phyloP scores from a whole-genome alignment of 352 stramenopile genomes.

The Pythium rishiriense region DNA sequence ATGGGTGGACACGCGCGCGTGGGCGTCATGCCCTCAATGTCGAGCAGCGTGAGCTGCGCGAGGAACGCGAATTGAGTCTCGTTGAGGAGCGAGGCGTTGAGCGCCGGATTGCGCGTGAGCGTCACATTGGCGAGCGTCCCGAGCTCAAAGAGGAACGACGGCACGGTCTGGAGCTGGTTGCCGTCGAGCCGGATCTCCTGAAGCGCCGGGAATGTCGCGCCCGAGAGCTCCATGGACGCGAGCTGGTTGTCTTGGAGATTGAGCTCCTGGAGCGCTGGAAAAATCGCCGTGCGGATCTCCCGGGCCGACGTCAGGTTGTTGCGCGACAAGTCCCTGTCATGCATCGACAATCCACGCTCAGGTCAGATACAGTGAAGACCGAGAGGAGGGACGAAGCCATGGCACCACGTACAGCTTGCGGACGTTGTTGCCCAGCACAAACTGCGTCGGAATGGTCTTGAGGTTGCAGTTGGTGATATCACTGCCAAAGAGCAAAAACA shows the following conservation, averaged over 20 bases:
- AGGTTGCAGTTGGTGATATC: conserved; percentile 73
- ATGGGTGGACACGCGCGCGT: conserved; percentile 52
- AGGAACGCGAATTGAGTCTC: conserved; percentile 54
- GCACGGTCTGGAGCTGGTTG: conserved; percentile 50
- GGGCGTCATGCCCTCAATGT: conserved; percentile 50
- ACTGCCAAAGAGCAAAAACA: conserved; percentile 34
- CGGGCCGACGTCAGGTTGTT: conserved; percentile 19
- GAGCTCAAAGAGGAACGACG: conserved; percentile 57
- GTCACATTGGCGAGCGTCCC: conserved; percentile 48
- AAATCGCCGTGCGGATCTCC: conserved; percentile 11
- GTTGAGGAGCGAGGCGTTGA: conserved; percentile 54
- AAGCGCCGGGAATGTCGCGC: conserved; percentile 18
- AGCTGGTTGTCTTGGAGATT: conserved; percentile 25
- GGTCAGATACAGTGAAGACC: too few relatives aligned
- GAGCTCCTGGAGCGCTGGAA: conserved; percentile 19
- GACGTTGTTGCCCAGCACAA: conserved; percentile 44
- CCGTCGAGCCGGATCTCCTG: conserved; percentile 31
- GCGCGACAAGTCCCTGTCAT: conserved; percentile 19
- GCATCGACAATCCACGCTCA: background rate
- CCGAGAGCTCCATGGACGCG: conserved; percentile 15
- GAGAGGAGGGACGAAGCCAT: too few relatives aligned
- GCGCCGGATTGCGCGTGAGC: conserved; percentile 43
- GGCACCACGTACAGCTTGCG: conserved; percentile 54
- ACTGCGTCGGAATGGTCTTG: conserved; percentile 51
- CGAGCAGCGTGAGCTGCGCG: conserved; percentile 46